These are phyloP conservation scores for Pisolithus albus DNA, from an alignment of 768 basidiomycete species.

Conservation along the genomic window DNA sequence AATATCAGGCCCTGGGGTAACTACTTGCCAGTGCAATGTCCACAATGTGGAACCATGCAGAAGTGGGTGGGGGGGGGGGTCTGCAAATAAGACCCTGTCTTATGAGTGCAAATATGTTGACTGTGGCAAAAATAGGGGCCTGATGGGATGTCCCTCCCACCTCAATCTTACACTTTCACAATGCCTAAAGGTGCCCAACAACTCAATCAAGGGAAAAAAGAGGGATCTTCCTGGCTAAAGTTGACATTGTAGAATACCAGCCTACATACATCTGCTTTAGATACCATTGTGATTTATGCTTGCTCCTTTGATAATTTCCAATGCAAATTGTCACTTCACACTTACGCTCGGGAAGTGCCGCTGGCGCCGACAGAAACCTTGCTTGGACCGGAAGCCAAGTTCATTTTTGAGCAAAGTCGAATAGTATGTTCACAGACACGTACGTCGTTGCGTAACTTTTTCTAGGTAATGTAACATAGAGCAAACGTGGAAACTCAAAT, in stretches of 20 bases:
- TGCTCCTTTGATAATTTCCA: too few relatives aligned
- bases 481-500: too few relatives aligned
- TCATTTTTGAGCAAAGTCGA: too few relatives aligned
- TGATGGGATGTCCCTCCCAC: background rate
- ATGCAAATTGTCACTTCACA: background rate
- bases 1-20: too few relatives aligned
- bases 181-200: background rate
- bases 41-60: background rate
- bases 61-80: background rate
- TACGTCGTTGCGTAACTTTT: too few relatives aligned
- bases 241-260: background rate
- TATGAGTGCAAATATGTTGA: background rate
- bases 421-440: too few relatives aligned
- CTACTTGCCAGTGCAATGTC: too few relatives aligned
- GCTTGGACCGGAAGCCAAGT: too few relatives aligned
- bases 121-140: background rate
- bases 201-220: background rate
- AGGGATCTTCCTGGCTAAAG: background rate
- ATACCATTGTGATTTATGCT: background rate
- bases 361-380: too few relatives aligned
- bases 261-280: background rate
- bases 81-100: background rate
- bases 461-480: too few relatives aligned
- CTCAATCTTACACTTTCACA: background rate
- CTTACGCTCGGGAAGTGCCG: too few relatives aligned